Evolutionary conservation across 768 basidiomycete genomes (phyloP).

Genomic region (Fomitopsis serialis): DNA sequence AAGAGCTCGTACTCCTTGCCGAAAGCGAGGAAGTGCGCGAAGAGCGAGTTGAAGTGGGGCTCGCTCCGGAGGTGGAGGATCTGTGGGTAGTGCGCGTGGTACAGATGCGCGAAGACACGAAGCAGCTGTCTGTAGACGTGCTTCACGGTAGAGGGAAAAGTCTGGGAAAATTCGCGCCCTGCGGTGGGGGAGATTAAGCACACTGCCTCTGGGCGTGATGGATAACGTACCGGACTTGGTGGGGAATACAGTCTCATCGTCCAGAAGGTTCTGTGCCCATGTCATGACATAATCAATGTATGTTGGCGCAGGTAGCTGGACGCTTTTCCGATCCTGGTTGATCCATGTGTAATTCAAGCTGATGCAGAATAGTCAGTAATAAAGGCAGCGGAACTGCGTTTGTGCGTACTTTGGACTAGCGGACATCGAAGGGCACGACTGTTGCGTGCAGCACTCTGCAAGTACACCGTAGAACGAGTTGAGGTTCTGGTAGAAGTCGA

Average conservation of each 20-base stretch:
- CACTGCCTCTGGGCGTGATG: not conserved
- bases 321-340: conserved; percentile 84
- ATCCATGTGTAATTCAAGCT: conserved; percentile 95
- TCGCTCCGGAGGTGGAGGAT: conserved; percentile 92
- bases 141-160: conserved; percentile 85
- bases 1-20: conserved; percentile 90
- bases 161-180: conserved; percentile 85
- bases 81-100: conserved; percentile 88
- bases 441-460: conserved; percentile 87
- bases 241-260: conserved; percentile 93
- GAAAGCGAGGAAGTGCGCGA: conserved; percentile 96
- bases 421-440: conserved; percentile 89
- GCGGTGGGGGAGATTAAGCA: not conserved
- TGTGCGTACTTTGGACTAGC: conserved; percentile 73
- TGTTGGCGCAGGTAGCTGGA: conserved; percentile 85
- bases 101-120: conserved; percentile 95
- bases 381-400: not conserved
- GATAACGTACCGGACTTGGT: conserved; percentile 78
- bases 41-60: conserved; percentile 94
- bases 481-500: conserved; percentile 95
- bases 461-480: conserved; percentile 96
- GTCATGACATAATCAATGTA: conserved; percentile 99
- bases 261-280: conserved; percentile 88
- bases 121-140: conserved; percentile 96
- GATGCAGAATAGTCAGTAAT: not conserved